A percentile compares a stretch with the other conserved stretches of the same genome.
Conservation (phyloP, 164 flowering plant species). For the Magnolia changhungtana region DNA sequence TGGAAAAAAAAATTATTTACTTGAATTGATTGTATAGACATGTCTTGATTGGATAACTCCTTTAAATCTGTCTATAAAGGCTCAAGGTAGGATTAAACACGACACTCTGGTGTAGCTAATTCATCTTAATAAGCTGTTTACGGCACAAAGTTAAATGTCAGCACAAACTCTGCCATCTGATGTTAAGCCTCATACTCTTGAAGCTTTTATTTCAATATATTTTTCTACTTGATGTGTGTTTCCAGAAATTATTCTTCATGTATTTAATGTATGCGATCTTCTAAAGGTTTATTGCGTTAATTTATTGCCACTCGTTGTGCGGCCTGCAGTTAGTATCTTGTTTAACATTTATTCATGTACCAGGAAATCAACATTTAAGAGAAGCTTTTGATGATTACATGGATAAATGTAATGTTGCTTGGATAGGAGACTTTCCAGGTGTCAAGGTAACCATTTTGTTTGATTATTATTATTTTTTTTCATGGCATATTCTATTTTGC, state of each 20-base stretch:
- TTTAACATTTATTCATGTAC: constrained; percentile 6
- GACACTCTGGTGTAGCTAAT: too few species aligned
- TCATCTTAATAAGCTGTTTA: not conserved
- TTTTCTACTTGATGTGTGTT: too few species aligned
- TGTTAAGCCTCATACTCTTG: not conserved
- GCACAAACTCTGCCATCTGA: not conserved
- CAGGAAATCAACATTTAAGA: constrained; percentile 32
- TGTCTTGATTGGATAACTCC: too few species aligned
- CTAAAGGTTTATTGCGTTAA: not conserved
- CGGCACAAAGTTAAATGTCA: not conserved
- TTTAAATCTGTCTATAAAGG: too few species aligned
- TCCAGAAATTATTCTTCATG: too few species aligned
- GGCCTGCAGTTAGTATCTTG: not conserved
- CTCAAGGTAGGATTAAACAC: too few species aligned
- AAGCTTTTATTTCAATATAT: too few species aligned
- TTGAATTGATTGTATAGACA: too few species aligned
- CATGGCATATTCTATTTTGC: not conserved
- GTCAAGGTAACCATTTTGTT: constrained; percentile 26
- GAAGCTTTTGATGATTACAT: constrained; percentile 26
- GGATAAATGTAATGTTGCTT: constrained; percentile 27
- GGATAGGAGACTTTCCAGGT: constrained; percentile 44
- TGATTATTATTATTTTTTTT: not conserved
- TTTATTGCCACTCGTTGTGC: not conserved
- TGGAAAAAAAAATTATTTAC: too few species aligned
- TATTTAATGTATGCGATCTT: not conserved